Percentiles rank a stretch among this genome's conserved stretches.
Conservation (phyloP, 192 early-diverging fungal species). For the Geosiphon pyriformis region DNA sequence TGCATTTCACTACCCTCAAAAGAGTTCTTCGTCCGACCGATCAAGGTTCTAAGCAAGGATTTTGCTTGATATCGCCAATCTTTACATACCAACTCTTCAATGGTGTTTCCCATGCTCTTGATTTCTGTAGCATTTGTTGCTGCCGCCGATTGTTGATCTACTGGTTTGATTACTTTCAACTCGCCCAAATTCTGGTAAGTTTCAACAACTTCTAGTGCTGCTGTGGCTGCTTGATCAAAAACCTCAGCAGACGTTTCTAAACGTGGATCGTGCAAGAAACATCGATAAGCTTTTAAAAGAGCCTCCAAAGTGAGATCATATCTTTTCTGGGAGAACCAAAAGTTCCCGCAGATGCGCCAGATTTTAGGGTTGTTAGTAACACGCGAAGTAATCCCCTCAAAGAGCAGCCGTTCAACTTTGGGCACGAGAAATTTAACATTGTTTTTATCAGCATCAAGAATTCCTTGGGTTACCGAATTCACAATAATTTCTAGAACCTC, state of each 20-base stretch:
- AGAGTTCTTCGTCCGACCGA: conserved; percentile 71
- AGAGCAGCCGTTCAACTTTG: conserved; percentile 60
- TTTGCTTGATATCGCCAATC: conserved; percentile 90
- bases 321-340: conserved; percentile 62
- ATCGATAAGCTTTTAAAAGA: conserved; percentile 79
- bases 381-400: conserved; percentile 64
- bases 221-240: conserved; percentile 68
- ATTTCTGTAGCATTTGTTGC: conserved; percentile 28
- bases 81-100: conserved; percentile 58
- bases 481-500: conserved; percentile 75
- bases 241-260: conserved; percentile 61
- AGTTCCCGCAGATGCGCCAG: conserved; percentile 72
- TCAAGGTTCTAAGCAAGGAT: conserved; percentile 74
- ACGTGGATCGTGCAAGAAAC: conserved; percentile 68
- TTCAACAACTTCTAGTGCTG: conserved; percentile 68
- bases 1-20: conserved; percentile 63
- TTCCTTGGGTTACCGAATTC: conserved; percentile 51
- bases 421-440: conserved; percentile 43
- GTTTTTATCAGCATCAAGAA: conserved; percentile 49
- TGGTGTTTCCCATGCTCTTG: conserved; percentile 27
- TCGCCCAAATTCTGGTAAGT: conserved; percentile 75
- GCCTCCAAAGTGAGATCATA: conserved; percentile 71
- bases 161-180: conserved; percentile 38
- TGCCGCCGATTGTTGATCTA: conserved; percentile 28
- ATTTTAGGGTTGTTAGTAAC: conserved; percentile 68